These are phyloP conservation scores for Arthroderma uncinatum DNA, from an alignment of 2,329 filamentous ascomycete species.

Conservation along the genomic window DNA sequence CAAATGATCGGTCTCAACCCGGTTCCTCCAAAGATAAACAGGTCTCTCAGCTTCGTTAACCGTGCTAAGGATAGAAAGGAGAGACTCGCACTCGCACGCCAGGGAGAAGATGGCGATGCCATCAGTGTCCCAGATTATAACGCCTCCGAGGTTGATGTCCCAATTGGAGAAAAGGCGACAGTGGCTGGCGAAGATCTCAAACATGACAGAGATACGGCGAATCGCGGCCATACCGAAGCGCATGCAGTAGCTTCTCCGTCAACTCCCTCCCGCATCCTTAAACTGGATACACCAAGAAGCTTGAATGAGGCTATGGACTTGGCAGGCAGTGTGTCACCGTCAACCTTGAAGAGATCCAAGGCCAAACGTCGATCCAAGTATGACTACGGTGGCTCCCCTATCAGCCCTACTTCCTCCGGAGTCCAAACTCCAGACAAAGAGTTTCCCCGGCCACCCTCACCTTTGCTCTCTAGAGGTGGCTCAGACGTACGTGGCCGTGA, in stretches of 20 bases:
- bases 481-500: slow-evolving; percentile 9
- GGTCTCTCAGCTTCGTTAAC: slow-evolving; percentile 43
- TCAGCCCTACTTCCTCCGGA: slow-evolving; percentile 18
- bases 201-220: neutral
- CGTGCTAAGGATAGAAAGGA: slow-evolving; percentile 29
- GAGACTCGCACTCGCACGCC: slow-evolving; percentile 11
- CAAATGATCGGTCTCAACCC: slow-evolving; percentile 63
- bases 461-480: slow-evolving; percentile 5
- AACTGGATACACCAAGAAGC: slow-evolving; percentile 9
- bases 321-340: slow-evolving; percentile 24
- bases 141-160: slow-evolving; percentile 47
- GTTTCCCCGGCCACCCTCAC: neutral
- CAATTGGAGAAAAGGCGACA: slow-evolving; percentile 43
- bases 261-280: neutral
- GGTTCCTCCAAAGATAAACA: slow-evolving; percentile 48
- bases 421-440: slow-evolving; percentile 18
- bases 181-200: slow-evolving; percentile 1
- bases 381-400: slow-evolving; percentile 25
- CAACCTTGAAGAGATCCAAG: slow-evolving; percentile 30
- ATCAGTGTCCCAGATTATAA: slow-evolving; percentile 35
- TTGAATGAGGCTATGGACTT: slow-evolving; percentile 17
- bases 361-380: slow-evolving; percentile 32
- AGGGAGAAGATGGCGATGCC: slow-evolving; percentile 20
- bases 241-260: no score
- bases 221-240: neutral